phyloP scores from a whole-genome alignment of 2,329 filamentous ascomycete species.

The Colletotrichum ledebouriae region DNA sequence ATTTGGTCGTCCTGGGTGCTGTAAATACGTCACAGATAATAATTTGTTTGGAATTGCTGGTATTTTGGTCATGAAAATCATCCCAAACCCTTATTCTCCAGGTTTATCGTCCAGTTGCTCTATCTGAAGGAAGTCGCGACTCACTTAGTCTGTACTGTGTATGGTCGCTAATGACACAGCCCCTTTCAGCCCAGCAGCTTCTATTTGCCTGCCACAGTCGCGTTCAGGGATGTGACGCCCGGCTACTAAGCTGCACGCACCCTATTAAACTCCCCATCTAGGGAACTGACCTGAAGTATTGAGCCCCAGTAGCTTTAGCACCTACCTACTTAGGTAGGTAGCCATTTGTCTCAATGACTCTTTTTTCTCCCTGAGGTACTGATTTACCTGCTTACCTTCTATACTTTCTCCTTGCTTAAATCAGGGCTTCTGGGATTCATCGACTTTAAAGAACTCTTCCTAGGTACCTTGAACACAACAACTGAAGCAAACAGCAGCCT shows the following conservation, averaged over 20 bases:
- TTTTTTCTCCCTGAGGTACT: not conserved
- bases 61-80: not conserved
- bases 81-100: not conserved
- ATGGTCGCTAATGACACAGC: constrained; percentile 19
- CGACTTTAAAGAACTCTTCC: too few relatives aligned
- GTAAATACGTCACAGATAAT: not conserved
- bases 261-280: constrained; percentile 11
- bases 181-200: constrained; percentile 19
- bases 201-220: constrained; percentile 9
- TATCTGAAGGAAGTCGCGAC: constrained; percentile 16
- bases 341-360: not conserved
- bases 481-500: constrained; percentile 6
- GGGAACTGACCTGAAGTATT: not conserved
- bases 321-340: not conserved
- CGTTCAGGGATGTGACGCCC: constrained; percentile 25
- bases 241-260: constrained; percentile 12
- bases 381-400: not conserved
- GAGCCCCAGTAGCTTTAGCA: constrained; percentile 5
- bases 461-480: not conserved
- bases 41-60: not conserved
- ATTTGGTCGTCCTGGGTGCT: not conserved
- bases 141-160: not conserved
- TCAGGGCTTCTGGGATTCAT: too few relatives aligned
- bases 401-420: too few relatives aligned
- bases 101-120: not conserved